Percentiles rank a stretch among this genome's conserved stretches.
Evolutionary conservation across 768 basidiomycete genomes (phyloP).

Genomic region (Tricholoma bakamatsutake): DNA sequence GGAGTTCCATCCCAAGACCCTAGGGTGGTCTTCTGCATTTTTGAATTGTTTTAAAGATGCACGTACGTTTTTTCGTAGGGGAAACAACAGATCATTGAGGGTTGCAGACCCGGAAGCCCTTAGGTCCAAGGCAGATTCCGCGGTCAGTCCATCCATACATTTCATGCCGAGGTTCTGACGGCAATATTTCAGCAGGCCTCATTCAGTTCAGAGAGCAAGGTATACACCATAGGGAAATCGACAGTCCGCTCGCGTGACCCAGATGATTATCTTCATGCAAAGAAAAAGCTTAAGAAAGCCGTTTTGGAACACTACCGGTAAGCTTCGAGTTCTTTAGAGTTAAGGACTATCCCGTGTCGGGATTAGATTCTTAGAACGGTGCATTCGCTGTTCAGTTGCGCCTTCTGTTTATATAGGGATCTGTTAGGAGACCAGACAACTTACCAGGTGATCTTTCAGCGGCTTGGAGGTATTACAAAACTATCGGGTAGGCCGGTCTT

Average conservation of each 20-base stretch:
- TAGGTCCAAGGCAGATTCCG: too few species aligned
- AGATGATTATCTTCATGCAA: conserved; percentile 79
- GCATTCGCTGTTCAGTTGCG: neutral
- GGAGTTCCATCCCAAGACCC: neutral
- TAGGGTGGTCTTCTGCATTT: neutral
- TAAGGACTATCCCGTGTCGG: neutral
- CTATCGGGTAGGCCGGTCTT: conserved; percentile 58
- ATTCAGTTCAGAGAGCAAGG: neutral
- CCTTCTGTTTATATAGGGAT: neutral
- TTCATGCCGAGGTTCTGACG: neutral
- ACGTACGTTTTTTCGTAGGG: neutral
- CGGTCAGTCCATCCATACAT: neutral
- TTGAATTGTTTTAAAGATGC: neutral
- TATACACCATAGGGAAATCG: neutral
- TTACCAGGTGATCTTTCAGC: conserved; percentile 27
- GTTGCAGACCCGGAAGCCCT: neutral
- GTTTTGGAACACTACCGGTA: conserved; percentile 79
- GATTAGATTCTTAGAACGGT: neutral
- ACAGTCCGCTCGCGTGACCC: conserved; percentile 43
- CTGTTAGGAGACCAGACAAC: neutral
- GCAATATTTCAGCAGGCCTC: neutral
- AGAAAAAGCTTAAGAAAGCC: conserved; percentile 78
- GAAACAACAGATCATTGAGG: neutral
- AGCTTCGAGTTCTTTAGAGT: conserved; percentile 7
- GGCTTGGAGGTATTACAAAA: conserved; percentile 82